A percentile compares a stretch with the other conserved stretches of the same genome.
These are phyloP conservation scores for Neoboletus magnificus DNA, from an alignment of 768 basidiomycete genomes.

Conservation along the genomic window DNA sequence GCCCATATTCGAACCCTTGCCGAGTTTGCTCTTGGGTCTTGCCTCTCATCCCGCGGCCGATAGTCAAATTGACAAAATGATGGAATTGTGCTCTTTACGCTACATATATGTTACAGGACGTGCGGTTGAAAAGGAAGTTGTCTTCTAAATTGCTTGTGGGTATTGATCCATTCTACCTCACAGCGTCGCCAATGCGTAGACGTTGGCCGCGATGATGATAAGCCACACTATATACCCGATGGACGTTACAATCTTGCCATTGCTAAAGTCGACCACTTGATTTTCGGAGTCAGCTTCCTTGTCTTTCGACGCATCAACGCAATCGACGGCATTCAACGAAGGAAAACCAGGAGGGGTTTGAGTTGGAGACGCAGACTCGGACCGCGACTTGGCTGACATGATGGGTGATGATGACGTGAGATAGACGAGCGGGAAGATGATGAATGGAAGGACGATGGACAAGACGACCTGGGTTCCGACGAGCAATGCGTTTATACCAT, in stretches of 20 bases:
- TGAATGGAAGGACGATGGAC: constrained; percentile 79
- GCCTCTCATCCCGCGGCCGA: not conserved
- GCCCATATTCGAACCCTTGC: not conserved
- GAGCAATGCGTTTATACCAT: constrained; percentile 75
- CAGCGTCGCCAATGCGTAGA: constrained; percentile 69
- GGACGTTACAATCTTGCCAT: constrained; percentile 45
- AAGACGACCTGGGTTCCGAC: constrained; percentile 84
- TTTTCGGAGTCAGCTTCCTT: constrained; percentile 24
- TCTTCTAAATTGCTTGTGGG: not conserved
- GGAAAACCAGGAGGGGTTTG: not conserved
- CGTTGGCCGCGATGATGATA: constrained; percentile 65
- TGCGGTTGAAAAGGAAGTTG: not conserved
- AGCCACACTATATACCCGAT: constrained; percentile 62
- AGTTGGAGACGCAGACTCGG: not conserved
- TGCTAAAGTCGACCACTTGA: constrained; percentile 60
- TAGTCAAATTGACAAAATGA: too few relatives aligned
- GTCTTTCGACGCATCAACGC: not conserved
- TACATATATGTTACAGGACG: not conserved
- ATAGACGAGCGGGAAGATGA: constrained; percentile 77
- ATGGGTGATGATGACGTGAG: constrained; percentile 63
- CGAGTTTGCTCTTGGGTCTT: not conserved
- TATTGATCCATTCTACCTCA: not conserved
- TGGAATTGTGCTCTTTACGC: not conserved
- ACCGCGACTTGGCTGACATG: constrained; percentile 55
- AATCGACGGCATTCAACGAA: not conserved